These are phyloP conservation scores for Colletotrichum higginsianum DNA, from an alignment of 2,329 filamentous ascomycete genomes.

Conservation along the genomic window DNA sequence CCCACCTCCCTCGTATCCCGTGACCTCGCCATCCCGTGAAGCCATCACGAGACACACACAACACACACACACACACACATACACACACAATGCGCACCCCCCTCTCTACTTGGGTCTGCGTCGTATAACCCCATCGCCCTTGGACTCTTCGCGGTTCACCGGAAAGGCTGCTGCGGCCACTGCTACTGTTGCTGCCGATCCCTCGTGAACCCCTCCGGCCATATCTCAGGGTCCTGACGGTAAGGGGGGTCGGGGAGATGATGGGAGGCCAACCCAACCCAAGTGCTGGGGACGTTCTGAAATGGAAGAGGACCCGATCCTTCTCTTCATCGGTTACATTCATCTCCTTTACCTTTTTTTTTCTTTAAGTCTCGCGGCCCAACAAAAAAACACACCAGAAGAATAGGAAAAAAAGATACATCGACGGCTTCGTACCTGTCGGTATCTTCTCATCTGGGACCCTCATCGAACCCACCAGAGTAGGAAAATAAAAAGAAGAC, in stretches of 20 bases:
- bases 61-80: neutral
- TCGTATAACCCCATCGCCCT: neutral
- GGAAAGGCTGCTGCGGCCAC: neutral
- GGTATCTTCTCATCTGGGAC: conserved; percentile 32
- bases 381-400: neutral
- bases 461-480: conserved; percentile 24
- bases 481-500: conserved; percentile 1
- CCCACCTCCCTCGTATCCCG: conserved; percentile 10
- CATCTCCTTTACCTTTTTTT: neutral
- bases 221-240: conserved; percentile 26
- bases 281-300: too few relatives aligned
- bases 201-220: conserved; percentile 14
- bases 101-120: neutral
- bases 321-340: neutral
- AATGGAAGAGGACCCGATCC: too few relatives aligned
- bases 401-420: conserved; percentile 4
- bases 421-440: conserved; percentile 13
- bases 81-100: neutral
- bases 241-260: neutral
- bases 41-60: conserved; percentile 33
- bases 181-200: conserved; percentile 13
- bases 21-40: conserved; percentile 30
- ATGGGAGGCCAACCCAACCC: too few relatives aligned
- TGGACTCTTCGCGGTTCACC: neutral
- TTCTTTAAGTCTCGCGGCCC: neutral